These are phyloP conservation scores for Cordia subcordata DNA, from an alignment of 257 asterid genomes.

Conservation along the genomic window DNA sequence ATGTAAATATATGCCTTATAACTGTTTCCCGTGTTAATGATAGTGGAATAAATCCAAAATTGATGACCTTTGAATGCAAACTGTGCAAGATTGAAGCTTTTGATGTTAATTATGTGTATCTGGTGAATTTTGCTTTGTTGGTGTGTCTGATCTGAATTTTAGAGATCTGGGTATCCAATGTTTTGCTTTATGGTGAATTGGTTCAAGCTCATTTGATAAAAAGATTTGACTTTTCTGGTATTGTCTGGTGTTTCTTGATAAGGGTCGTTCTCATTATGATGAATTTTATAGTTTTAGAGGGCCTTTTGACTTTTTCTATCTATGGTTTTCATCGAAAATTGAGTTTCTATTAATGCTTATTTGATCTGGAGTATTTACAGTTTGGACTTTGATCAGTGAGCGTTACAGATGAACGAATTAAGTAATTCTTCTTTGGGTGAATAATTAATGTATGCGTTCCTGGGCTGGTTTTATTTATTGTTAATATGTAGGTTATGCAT, in stretches of 20 bases:
- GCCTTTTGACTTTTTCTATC: slow-evolving; percentile 13
- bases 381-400: slow-evolving; percentile 30
- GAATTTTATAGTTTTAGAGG: slow-evolving; percentile 16
- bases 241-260: slow-evolving; percentile 27
- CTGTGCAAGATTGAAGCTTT: slow-evolving; percentile 44
- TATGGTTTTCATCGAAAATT: slow-evolving; percentile 16
- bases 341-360: slow-evolving; percentile 18
- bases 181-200: slow-evolving; percentile 13
- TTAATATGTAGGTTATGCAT: not conserved
- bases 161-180: slow-evolving; percentile 44
- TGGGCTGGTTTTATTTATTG: slow-evolving; percentile 3
- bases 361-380: slow-evolving; percentile 16
- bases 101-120: slow-evolving; percentile 20
- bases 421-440: not conserved
- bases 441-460: slow-evolving; percentile 6
- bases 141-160: slow-evolving; percentile 49
- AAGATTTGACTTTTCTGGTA: slow-evolving; percentile 27
- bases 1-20: not conserved
- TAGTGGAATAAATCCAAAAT: slow-evolving; percentile 46
- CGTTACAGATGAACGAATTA: slow-evolving; percentile 10
- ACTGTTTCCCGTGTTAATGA: slow-evolving; percentile 7
- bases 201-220: slow-evolving; percentile 29
- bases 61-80: slow-evolving; percentile 11
- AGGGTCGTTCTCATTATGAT: slow-evolving; percentile 24
- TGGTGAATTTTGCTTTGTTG: slow-evolving; percentile 14